Base-by-base conservation (phyloP, 2,329 filamentous ascomycete species). In the Nigrograna mackinnonii region DNA sequence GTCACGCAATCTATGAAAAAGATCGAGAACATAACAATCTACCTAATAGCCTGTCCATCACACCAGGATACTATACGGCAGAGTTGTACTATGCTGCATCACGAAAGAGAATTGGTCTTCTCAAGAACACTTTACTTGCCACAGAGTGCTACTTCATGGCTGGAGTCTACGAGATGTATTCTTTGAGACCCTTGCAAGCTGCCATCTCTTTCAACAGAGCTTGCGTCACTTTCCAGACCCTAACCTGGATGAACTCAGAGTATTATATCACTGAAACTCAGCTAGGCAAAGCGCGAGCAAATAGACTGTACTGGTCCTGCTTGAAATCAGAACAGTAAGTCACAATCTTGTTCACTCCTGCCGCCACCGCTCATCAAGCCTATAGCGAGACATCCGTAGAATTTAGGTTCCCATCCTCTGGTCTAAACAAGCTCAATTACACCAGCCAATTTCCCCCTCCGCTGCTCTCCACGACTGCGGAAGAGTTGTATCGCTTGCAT, bases 111-210 rank as follows among this genome's bases (percentile, higher is more conserved):
- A 45, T 66, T 7, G 64, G 61, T 13, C 40, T 67, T 2, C 52
- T 67, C 2, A 50, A 54, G 31, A 54, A 55, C 13, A 56, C 60
- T 4, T 26, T 66, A 6, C 42, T 64, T 18, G 52, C 58, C 2
- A 55, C 62, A 3, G 58, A 67, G 41, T 66, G 63, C 24, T 36
- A 63, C 9, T 67, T 66, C 31, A 46, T 67, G 28, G 57, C 52
- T 17, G 64, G 64, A 2, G 60, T 67, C 6, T 66, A 62, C 20
- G 61, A 66, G 36, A 67, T 66, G 64, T 66, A 66, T 33, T 57
- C 57, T 12, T 45, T 67, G 20, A 52, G 57, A 3, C 64, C 62
- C 6, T 46, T 67, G 4, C 47, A 62, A 19, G 62, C 62, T 9
- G 62, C 58, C 46, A 54, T 50, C 6, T 62, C 57, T 19, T 65